Evolutionary conservation across 2,329 filamentous ascomycete species (phyloP), one percentile per base, ranked within the genome.

Genomic region (Xylariaceae sp.): DNA sequence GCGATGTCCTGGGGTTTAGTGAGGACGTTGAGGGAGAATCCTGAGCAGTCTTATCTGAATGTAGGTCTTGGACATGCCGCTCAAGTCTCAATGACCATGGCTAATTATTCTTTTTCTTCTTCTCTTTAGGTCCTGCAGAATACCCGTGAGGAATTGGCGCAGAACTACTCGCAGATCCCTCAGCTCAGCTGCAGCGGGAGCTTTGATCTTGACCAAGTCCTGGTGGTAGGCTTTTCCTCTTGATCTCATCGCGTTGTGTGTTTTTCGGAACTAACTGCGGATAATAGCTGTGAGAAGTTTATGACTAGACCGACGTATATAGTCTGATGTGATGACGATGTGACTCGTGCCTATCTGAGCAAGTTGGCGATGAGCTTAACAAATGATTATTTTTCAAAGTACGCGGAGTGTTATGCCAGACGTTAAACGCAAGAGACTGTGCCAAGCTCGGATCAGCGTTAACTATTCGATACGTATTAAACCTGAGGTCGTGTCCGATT

Each of bases 1-100:
- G 70, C 70, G n/a, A 73, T 73, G 71, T 73, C 71, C 29, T 72
- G 68, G 66, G 70, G 67, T 0, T 68, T 72, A 40, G 60, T 73
- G 26, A 63, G 66, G 32, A 64, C 67, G 6, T 61, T 73, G 63
- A 66, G 60, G 49, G 62, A 70, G 44, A 64, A 64, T 8, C 62
- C 62, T 0, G 61, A 67, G 42, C 65, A 67, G 53, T 68, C 64
- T 6, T 72, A 72, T 45, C 54, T 70, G 30, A 62, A 70, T 31
- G 68, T 70, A 48, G 3, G 58, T 48, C 35, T 19, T 34, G 37
- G 19, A 26, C 9, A 26, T 9, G 27, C 26, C 9, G 11, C 19
- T 19, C 9, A 9, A 19, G 5, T 6, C 11, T 31, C 41, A 45
- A 27, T 29, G n/a, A 6, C n/a, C 19, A 43, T 34, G 11, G 35